Base-by-base conservation (phyloP, 805 yeast species). In the Candida saitoana region DNA sequence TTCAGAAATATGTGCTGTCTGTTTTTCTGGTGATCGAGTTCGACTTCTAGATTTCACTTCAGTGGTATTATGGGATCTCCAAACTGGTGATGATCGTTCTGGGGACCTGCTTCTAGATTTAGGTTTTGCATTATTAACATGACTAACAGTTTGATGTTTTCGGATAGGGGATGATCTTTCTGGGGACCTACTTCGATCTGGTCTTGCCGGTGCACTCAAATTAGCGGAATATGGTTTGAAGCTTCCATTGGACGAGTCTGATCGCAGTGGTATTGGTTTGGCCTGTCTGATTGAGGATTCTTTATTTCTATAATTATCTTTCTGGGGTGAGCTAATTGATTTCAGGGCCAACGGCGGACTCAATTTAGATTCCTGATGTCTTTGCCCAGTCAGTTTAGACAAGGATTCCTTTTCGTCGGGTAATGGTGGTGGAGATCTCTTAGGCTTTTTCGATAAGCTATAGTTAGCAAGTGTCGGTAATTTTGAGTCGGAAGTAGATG, bases 401-500 rank as follows among this genome's bases (percentile, higher is more conserved):
- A n/a, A n/a, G n/a, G n/a, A n/a, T n/a, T n/a, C n/a, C n/a, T n/a
- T n/a, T n/a, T n/a, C n/a, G n/a, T n/a, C n/a, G n/a, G n/a, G n/a
- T n/a, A n/a, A n/a, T n/a, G n/a, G n/a, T n/a, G n/a, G n/a, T n/a
- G n/a, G n/a, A n/a, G n/a, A n/a, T n/a, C n/a, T n/a, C n/a, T n/a
- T n/a, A n/a, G n/a, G n/a, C n/a, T n/a, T n/a, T n/a, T n/a, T n/a
- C n/a, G n/a, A n/a, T n/a, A n/a, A n/a, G n/a, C n/a, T n/a, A n/a
- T n/a, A n/a, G n/a, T n/a, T n/a, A n/a, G 32, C 16, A 14, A 29
- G 32, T 14, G 11, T 29, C n/a, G 32, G 32, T 11, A 29, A 14
- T 29, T 29, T 29, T 14, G 31, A 24, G 4, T 36, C 38, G 5
- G 38, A n/a, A 14, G 22, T 14, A n/a, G 38, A 25, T 36, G 38